Percentiles rank a stretch among this genome's conserved stretches.
Evolutionary conservation across 2,329 filamentous ascomycete species (phyloP).

Genomic region (Cryphonectria radicalis): DNA sequence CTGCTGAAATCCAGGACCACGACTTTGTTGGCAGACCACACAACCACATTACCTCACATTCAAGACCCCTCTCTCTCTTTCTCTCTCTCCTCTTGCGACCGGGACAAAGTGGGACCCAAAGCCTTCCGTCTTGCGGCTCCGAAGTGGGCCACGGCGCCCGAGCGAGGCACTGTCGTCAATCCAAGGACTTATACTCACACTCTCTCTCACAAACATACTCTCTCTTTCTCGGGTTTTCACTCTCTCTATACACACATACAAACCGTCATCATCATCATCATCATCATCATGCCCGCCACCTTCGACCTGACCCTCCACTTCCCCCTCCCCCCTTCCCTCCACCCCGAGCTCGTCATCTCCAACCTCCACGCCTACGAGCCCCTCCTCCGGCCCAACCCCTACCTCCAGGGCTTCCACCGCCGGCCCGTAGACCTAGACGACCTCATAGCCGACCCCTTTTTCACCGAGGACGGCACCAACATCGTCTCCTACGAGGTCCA

Average conservation of each 20-base stretch:
- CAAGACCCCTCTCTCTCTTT: neutral
- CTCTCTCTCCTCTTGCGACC: neutral
- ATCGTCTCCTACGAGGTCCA: constrained; percentile 36
- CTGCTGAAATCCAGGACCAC: neutral
- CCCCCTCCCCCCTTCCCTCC: constrained; percentile 46
- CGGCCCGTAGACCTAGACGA: constrained; percentile 24
- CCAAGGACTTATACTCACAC: neutral
- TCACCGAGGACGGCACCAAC: constrained; percentile 27
- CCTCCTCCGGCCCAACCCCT: constrained; percentile 28
- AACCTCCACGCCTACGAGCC: constrained; percentile 36
- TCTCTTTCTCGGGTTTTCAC: no score
- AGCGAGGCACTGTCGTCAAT: neutral
- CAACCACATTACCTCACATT: neutral
- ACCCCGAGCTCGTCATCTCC: constrained; percentile 44
- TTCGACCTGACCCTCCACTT: constrained; percentile 45
- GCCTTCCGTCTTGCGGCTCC: neutral
- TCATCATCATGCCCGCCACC: constrained; percentile 39
- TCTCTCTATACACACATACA: no score
- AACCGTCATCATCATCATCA: neutral
- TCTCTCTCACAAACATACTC: no score
- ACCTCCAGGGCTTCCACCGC: constrained; percentile 24
- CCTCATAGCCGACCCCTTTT: constrained; percentile 29
- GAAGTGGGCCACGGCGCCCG: neutral
- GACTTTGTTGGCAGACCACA: neutral
- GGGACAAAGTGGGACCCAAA: neutral